A percentile compares a stretch with the other conserved stretches of the same genome.
phyloP scores from a whole-genome alignment of 176 grass and related monocot species.

The Paspalum notatum region DNA sequence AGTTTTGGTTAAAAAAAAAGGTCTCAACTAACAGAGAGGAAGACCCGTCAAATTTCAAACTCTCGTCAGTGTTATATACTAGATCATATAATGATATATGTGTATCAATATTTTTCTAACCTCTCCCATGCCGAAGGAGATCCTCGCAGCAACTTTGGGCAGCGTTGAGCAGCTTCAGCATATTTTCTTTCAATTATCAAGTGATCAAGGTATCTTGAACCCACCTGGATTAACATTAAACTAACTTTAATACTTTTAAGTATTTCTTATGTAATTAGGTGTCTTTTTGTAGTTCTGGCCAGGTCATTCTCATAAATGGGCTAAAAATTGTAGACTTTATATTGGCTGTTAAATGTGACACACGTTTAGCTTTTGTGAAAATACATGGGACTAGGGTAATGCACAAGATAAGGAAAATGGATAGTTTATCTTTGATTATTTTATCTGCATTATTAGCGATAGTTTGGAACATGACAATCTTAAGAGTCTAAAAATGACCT shows the following conservation, averaged over 20 bases:
- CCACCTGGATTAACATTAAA: slow-evolving; percentile 66
- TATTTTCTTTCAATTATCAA: slow-evolving; percentile 97
- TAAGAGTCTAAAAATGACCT: background rate
- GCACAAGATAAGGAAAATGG: slow-evolving; percentile 6
- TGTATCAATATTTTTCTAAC: slow-evolving; percentile 55
- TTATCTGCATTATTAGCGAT: slow-evolving; percentile 2
- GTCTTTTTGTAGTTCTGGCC: background rate
- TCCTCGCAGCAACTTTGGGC: slow-evolving; percentile 83
- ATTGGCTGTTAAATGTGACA: background rate
- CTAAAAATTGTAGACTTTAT: background rate
- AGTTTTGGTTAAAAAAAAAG: slow-evolving; percentile 42
- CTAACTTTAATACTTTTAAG: slow-evolving; percentile 32
- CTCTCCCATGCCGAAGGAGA: slow-evolving; percentile 97
- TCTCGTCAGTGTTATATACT: background rate
- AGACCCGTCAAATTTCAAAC: slow-evolving; percentile 21
- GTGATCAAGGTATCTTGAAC: slow-evolving; percentile 93
- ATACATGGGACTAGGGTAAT: background rate
- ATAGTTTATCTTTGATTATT: background rate
- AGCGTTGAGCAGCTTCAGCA: slow-evolving; percentile 88
- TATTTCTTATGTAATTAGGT: slow-evolving; percentile 21
- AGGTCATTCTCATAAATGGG: slow-evolving; percentile 1
- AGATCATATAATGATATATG: slow-evolving; percentile 4
- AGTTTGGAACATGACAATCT: background rate
- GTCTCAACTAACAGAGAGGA: slow-evolving; percentile 31
- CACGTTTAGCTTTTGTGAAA: background rate